Evolutionary conservation across 2,329 filamentous ascomycete genomes (phyloP), one percentile per base, ranked within the genome.

Genomic region (Metarhizium anisopliae): DNA sequence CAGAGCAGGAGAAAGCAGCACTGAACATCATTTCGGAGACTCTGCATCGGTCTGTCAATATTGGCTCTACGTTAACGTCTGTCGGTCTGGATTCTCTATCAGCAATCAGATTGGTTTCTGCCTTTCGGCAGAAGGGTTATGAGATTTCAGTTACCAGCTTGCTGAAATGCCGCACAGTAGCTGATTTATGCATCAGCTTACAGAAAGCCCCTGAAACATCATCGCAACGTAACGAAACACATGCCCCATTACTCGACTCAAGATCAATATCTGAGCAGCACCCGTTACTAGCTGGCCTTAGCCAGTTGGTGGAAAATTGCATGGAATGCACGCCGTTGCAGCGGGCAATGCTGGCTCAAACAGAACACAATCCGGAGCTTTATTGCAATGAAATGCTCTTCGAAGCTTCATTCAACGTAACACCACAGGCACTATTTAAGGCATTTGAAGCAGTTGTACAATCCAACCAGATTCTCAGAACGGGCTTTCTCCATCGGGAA

Each of bases 351-450:
- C 76, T 96, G 16, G 77, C 82, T 0, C 90, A 95, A 70, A 92
- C 89, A 0, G 69, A 77, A 2, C 75, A 73, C 18, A 75, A 85
- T 58, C 60, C 75, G 2, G 71, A 70, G 50, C 77, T 85, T 7
- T 96, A 96, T 66, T 88, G 86, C 70, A 96, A 96, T 62, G 85
- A 85, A 74, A 73, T 94, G 11, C 80, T 87, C 61, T 67, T 95
- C 1, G 73, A 81, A n/a, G 70, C 88, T 11, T 66, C 76, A 0
- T 49, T 67, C 0, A 58, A 63, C 0, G 64, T 74, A 36, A 62
- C 64, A 1, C 40, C 66, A 2, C 60, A 72, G 0, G 61, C 72
- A 13, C 68, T 90, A 6, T 66, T 66, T 2, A 63, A 70, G 1
- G 80, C 81, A 8, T 73, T 92, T 30, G 56, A 62, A 2, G 61